Conservation (phyloP, 148 eudicot species). For the Gaultheria prostrata region DNA sequence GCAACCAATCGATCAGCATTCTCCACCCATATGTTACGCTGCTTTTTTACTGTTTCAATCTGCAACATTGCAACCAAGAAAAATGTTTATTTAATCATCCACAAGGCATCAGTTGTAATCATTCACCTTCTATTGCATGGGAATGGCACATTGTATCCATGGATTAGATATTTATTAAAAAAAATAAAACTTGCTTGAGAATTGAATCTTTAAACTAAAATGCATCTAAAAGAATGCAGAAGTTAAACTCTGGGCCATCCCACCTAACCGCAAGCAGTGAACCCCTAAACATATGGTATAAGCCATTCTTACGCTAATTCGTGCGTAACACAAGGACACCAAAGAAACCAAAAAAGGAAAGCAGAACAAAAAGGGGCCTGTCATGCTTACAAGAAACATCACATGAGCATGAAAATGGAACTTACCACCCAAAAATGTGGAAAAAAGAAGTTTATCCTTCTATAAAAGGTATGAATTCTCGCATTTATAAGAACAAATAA, state of each 20-base stretch:
- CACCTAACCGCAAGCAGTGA: background rate
- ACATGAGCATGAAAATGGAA: background rate
- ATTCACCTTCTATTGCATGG: background rate
- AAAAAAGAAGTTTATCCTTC: background rate
- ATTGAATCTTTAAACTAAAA: background rate
- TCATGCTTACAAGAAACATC: background rate
- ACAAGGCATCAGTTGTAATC: conserved; percentile 1
- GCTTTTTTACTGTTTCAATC: conserved; percentile 58
- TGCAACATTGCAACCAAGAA: conserved; percentile 24
- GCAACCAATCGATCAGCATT: conserved; percentile 89
- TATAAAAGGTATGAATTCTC: too few relatives aligned
- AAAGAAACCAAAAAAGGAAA: background rate
- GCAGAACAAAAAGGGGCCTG: background rate
- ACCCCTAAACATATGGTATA: background rate
- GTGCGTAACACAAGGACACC: background rate
- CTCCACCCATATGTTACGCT: conserved; percentile 82
- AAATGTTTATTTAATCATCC: background rate
- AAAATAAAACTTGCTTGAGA: background rate
- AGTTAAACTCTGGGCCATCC: background rate
- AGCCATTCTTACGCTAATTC: background rate
- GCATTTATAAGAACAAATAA: background rate
- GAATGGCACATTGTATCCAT: background rate
- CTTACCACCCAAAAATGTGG: background rate
- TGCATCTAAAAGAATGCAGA: background rate
- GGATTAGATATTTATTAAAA: background rate